Base-by-base conservation (phyloP, 352 stramenopile species). In the Phytophthora kernoviae region DNA sequence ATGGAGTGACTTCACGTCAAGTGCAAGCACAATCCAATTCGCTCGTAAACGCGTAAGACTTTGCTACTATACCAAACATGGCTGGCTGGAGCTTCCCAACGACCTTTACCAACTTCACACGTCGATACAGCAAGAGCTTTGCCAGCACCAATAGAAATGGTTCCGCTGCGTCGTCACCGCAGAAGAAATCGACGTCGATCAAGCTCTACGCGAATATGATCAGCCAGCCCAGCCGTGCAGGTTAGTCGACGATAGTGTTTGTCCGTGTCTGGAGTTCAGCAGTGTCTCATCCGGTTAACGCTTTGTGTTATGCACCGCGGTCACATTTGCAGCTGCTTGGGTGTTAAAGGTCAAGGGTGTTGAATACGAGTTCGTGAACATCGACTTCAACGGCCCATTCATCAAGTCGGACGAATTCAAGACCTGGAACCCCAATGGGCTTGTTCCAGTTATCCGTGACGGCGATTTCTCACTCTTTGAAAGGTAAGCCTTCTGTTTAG, bases 401-500 rank as follows among this genome's bases (percentile, higher is more conserved):
- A 69, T 66, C 32, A 54, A 71, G 39, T 72, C 66, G 24, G 65
- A 77, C 33, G 76, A 88, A 59, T 86, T 74, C 62, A 69, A 75
- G 21, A 22, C 65, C n/a, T 73, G 77, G 59, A 86, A 88, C 54
- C 78, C 78, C 30, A 86, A 85, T 47, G 63, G 60, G 1, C 54
- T 84, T 21, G 58, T 86, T 12, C 78, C 78, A 5, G 62, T 79
- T 45, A 58, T 88, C 65, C 68, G 81, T 40, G 75, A 88, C 43
- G 75, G 73, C 32, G 69, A 81, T 21, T 86, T 88, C 51, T 61
- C 68, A 36, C 73, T 86, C 40, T 84, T 77, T 33, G 75, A 88
- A 63, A 72, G 73, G 66, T 77, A 68, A 21, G 37, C 58, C 2
- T 33, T 47, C 7, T 14, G 4, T 2, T 17, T 48, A 4, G 1